Conservation (phyloP, 768 basidiomycete species). For the Amanita subjunquillea region DNA sequence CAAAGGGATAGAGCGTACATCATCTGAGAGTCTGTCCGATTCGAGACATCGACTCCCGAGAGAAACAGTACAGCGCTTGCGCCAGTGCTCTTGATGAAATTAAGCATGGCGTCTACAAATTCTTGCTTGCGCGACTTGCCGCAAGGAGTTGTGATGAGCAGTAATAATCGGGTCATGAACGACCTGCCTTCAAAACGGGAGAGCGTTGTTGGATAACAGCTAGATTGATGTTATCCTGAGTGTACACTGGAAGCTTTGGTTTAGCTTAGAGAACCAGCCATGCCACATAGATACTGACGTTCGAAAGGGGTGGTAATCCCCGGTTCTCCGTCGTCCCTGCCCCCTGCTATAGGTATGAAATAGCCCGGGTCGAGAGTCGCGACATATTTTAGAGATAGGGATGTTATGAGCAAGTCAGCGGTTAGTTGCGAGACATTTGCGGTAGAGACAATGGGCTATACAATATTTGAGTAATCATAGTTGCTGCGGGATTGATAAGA, state of each 20-base stretch:
- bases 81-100: slow-evolving; percentile 42
- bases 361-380: slow-evolving; percentile 55
- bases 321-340: slow-evolving; percentile 46
- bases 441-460: slow-evolving; percentile 62
- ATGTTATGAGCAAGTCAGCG: slow-evolving; percentile 62
- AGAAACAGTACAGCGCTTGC: slow-evolving; percentile 51
- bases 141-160: slow-evolving; percentile 4
- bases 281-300: slow-evolving; percentile 33
- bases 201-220: slow-evolving; percentile 71
- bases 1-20: slow-evolving; percentile 31
- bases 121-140: slow-evolving; percentile 55
- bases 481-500: neutral
- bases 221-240: slow-evolving; percentile 35
- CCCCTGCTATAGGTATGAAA: slow-evolving; percentile 64
- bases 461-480: neutral
- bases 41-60: slow-evolving; percentile 65
- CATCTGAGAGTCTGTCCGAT: slow-evolving; percentile 73
- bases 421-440: slow-evolving; percentile 79
- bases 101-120: slow-evolving; percentile 46
- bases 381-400: slow-evolving; percentile 46
- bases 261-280: slow-evolving; percentile 2
- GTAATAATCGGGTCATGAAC: neutral
- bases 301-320: slow-evolving; percentile 72
- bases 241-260: slow-evolving; percentile 44
- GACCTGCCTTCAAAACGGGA: slow-evolving; percentile 60